Percentiles rank a stretch among this genome's conserved stretches.
Conservation (phyloP, 495 filamentous ascomycete species). For the Penicillium atrosanguineum region DNA sequence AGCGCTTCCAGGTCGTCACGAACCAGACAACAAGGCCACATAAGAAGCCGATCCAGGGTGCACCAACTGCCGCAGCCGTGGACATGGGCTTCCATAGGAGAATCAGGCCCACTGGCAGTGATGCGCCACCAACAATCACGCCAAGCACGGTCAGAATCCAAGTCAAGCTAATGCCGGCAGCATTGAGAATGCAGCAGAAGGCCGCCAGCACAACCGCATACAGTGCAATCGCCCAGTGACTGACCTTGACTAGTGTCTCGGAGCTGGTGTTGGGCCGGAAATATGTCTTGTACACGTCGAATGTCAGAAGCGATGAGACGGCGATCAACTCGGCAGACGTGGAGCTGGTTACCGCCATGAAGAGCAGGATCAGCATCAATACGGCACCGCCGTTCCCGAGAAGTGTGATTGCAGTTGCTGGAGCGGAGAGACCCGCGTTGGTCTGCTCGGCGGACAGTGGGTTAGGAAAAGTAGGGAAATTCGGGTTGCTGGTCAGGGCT, state of each 20-base stretch:
- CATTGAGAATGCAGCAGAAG: slow-evolving; percentile 45
- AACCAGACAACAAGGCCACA: slow-evolving; percentile 36
- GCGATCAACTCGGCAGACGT: slow-evolving; percentile 54
- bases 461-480: slow-evolving; percentile 55
- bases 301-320: slow-evolving; percentile 52
- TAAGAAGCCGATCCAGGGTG: slow-evolving; percentile 32
- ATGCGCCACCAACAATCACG: slow-evolving; percentile 44
- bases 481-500: slow-evolving; percentile 44
- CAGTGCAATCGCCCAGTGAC: slow-evolving; percentile 44
- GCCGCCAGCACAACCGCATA: slow-evolving; percentile 48
- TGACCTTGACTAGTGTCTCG: slow-evolving; percentile 43
- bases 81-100: slow-evolving; percentile 39
- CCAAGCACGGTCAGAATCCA: slow-evolving; percentile 48
- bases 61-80: slow-evolving; percentile 27
- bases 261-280: slow-evolving; percentile 43
- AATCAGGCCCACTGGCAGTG: slow-evolving; percentile 37
- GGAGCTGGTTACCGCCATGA: slow-evolving; percentile 53
- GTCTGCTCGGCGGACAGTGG: slow-evolving; percentile 43
- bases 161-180: slow-evolving; percentile 40
- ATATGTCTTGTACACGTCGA: slow-evolving; percentile 56
- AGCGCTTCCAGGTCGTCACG: slow-evolving; percentile 30
- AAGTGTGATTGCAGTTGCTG: slow-evolving; percentile 46
- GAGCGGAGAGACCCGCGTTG: slow-evolving; percentile 41
- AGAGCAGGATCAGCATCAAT: slow-evolving; percentile 47
- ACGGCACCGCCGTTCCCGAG: slow-evolving; percentile 49